A percentile compares a stretch with the other conserved stretches of the same genome.
These are phyloP conservation scores for Colletotrichum liriopes DNA, from an alignment of 2,329 filamentous ascomycete species.

Conservation along the genomic window DNA sequence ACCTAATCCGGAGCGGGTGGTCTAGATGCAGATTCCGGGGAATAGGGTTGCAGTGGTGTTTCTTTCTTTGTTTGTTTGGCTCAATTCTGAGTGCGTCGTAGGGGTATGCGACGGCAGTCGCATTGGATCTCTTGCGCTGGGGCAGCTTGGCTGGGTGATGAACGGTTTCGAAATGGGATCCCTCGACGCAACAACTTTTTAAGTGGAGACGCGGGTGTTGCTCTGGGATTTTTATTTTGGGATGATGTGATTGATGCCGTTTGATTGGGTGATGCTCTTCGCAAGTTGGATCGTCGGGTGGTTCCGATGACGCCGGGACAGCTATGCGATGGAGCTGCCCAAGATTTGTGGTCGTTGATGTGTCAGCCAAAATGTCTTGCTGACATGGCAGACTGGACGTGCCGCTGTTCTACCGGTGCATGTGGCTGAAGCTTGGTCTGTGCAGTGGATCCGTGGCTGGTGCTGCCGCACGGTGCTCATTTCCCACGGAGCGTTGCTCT, in stretches of 20 bases:
- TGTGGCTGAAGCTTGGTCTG: slow-evolving; percentile 5
- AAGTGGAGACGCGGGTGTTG: slow-evolving; percentile 19
- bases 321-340: background rate
- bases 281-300: background rate
- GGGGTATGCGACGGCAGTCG: slow-evolving; percentile 22
- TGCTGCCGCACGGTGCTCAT: background rate
- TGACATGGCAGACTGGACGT: too few species aligned
- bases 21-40: slow-evolving; percentile 11
- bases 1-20: background rate
- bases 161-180: slow-evolving; percentile 12
- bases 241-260: slow-evolving; percentile 26
- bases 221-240: slow-evolving; percentile 12
- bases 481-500: background rate
- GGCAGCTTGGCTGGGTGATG: slow-evolving; percentile 21
- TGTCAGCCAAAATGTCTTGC: background rate
- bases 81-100: background rate
- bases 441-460: background rate
- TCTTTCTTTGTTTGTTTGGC: slow-evolving; percentile 14
- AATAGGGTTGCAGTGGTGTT: slow-evolving; percentile 11
- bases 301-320: slow-evolving; percentile 27
- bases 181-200: slow-evolving; percentile 33
- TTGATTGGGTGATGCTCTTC: background rate
- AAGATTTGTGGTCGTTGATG: background rate
- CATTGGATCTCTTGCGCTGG: slow-evolving; percentile 22
- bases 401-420: background rate